phyloP scores from a whole-genome alignment of 805 yeast species.

The Yarrowia deformans region DNA sequence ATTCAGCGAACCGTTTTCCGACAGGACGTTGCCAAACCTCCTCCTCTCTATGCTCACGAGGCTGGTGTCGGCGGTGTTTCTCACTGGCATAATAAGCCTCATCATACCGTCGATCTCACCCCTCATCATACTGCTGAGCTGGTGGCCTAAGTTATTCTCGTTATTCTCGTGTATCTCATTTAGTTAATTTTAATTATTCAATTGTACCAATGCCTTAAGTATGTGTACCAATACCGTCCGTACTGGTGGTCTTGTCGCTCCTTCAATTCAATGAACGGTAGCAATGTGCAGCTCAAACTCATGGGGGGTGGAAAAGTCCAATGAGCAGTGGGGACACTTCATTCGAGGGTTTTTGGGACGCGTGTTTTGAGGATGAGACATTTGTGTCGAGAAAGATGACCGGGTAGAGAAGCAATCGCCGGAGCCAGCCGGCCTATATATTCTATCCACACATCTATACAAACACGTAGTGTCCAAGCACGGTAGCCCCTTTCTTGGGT shows the following conservation, averaged over 20 bases:
- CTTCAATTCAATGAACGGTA: not conserved
- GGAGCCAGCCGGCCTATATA: not conserved
- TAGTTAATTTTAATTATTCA: slow-evolving; percentile 1
- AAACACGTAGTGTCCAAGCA: not conserved
- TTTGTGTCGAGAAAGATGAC: not conserved
- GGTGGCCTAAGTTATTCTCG: not conserved
- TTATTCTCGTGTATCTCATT: not conserved
- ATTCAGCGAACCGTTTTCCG: slow-evolving; percentile 43
- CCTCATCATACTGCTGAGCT: not conserved
- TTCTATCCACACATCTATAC: not conserved
- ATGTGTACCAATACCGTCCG: no score
- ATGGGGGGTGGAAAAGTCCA: slow-evolving; percentile 18
- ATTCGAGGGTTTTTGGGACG: slow-evolving; percentile 17
- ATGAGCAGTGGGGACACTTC: slow-evolving; percentile 29
- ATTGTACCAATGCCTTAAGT: no score
- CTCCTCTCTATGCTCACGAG: slow-evolving; percentile 37
- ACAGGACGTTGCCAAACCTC: slow-evolving; percentile 41
- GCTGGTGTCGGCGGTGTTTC: slow-evolving; percentile 1
- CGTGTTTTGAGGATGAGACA: slow-evolving; percentile 1
- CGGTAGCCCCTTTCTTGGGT: slow-evolving; percentile 21
- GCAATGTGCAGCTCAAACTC: slow-evolving; percentile 29
- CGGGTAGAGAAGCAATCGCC: no score
- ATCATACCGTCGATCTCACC: not conserved
- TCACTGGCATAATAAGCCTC: slow-evolving; percentile 1
- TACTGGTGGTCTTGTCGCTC: not conserved